Percentiles rank a stretch among this genome's conserved stretches.
These are phyloP conservation scores for Evernia prunastri DNA, from an alignment of 495 filamentous ascomycete species.

Conservation along the genomic window DNA sequence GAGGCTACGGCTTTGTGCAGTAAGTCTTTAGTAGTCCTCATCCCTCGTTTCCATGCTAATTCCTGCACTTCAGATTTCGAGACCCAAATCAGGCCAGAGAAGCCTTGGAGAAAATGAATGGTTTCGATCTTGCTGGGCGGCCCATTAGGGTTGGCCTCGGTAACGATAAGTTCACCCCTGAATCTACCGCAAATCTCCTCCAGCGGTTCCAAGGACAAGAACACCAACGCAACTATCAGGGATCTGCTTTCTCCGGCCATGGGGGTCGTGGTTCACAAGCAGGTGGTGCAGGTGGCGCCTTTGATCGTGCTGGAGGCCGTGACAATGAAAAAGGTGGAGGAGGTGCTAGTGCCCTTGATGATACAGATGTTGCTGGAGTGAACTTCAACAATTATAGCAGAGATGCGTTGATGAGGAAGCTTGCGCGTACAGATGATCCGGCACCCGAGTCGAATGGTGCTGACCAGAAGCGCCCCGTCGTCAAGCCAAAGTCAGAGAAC, in stretches of 20 bases:
- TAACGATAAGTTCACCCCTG: conserved; percentile 99
- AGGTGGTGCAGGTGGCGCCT: conserved; percentile 66
- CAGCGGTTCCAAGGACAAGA: conserved; percentile 78
- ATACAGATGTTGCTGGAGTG: conserved; percentile 95
- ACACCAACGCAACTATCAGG: conserved; percentile 74
- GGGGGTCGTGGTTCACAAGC: conserved; percentile 84
- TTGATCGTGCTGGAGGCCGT: conserved; percentile 86
- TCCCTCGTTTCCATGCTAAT: neutral
- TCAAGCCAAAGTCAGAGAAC: conserved; percentile 70
- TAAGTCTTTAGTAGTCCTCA: conserved; percentile 45
- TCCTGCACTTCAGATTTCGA: conserved; percentile 58
- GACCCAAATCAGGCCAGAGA: conserved; percentile 87
- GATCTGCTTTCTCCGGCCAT: conserved; percentile 87
- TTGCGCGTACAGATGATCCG: conserved; percentile 91
- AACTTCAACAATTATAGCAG: conserved; percentile 99
- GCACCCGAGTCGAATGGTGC: conserved; percentile 50
- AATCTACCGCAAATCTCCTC: conserved; percentile 84
- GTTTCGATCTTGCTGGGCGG: conserved; percentile 95
- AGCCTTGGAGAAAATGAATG: conserved; percentile 98
- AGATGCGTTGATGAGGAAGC: conserved; percentile 94
- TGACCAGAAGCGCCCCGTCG: conserved; percentile 61
- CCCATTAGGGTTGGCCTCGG: conserved; percentile 98
- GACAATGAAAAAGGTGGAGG: conserved; percentile 85
- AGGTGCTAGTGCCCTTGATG: conserved; percentile 91
- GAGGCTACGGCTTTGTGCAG: conserved; percentile 99